These are phyloP conservation scores for Stephanodiscus triporus DNA, from an alignment of 108 stramenopile species.

Conservation along the genomic window DNA sequence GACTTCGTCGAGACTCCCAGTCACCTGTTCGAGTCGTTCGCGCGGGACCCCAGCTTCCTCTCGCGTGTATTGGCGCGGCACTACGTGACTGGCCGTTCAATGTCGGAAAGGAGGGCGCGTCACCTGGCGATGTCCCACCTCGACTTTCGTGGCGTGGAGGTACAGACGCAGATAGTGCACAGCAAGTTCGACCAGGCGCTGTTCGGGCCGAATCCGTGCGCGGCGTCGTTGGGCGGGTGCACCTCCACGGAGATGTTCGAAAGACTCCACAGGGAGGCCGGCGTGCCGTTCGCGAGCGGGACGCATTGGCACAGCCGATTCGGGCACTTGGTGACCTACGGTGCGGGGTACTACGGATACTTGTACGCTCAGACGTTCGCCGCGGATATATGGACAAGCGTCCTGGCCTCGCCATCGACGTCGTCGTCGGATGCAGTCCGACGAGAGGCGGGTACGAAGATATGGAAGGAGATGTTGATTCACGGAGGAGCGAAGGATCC, in stretches of 20 bases:
- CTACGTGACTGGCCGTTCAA: slow-evolving; percentile 55
- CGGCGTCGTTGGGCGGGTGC: slow-evolving; percentile 42
- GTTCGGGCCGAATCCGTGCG: slow-evolving; percentile 63
- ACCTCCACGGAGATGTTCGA: slow-evolving; percentile 67
- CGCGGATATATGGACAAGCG: slow-evolving; percentile 73
- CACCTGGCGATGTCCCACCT: slow-evolving; percentile 64
- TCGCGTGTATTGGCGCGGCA: slow-evolving; percentile 56
- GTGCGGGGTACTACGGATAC: slow-evolving; percentile 89
- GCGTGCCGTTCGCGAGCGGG: slow-evolving; percentile 66
- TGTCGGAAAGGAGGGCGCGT: slow-evolving; percentile 59
- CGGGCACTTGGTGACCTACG: slow-evolving; percentile 89
- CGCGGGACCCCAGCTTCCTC: slow-evolving; percentile 72
- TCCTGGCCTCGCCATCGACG: slow-evolving; percentile 39
- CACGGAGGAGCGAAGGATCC: slow-evolving; percentile 86
- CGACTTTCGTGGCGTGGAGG: slow-evolving; percentile 70
- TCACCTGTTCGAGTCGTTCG: slow-evolving; percentile 84
- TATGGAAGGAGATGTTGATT: slow-evolving; percentile 83
- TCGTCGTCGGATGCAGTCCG: slow-evolving; percentile 20
- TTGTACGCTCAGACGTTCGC: slow-evolving; percentile 86
- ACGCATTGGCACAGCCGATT: slow-evolving; percentile 88
- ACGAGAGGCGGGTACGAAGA: slow-evolving; percentile 50
- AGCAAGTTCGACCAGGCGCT: slow-evolving; percentile 81
- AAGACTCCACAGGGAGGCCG: slow-evolving; percentile 55
- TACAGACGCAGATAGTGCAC: slow-evolving; percentile 82
- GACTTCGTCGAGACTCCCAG: slow-evolving; percentile 92